These are phyloP conservation scores for Cladobotryum protrusum DNA, from an alignment of 2,329 filamentous ascomycete genomes.

Conservation along the genomic window DNA sequence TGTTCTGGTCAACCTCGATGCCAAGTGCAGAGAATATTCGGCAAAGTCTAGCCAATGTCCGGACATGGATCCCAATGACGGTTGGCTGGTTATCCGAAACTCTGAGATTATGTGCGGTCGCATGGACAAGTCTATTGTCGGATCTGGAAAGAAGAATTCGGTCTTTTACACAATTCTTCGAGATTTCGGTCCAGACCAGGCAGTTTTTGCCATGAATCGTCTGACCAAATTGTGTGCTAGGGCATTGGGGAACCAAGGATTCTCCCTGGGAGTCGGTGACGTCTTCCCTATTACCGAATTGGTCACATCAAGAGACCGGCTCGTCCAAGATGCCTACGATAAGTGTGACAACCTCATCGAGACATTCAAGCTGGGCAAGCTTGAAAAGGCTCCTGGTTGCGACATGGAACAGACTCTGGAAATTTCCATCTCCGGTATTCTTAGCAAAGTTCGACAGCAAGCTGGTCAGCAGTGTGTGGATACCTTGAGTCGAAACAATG, in stretches of 20 bases:
- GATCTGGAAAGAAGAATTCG: conserved; percentile 93
- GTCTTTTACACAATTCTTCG: conserved; percentile 95
- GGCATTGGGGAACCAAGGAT: conserved; percentile 82
- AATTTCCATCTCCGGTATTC: conserved; percentile 81
- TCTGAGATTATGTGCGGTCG: conserved; percentile 95
- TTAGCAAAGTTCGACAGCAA: conserved; percentile 85
- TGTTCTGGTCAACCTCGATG: conserved; percentile 86
- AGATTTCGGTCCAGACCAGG: conserved; percentile 86
- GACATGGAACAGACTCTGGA: conserved; percentile 90
- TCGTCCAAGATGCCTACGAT: conserved; percentile 72
- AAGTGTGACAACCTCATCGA: conserved; percentile 79
- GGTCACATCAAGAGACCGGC: conserved; percentile 63
- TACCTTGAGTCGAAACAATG: conserved; percentile 84
- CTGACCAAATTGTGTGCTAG: conserved; percentile 85
- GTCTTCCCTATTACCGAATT: conserved; percentile 76
- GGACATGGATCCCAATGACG: conserved; percentile 79
- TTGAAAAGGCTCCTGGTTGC: conserved; percentile 82
- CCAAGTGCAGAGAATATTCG: conserved; percentile 78
- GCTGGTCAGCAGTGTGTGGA: conserved; percentile 88
- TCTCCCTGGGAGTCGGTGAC: conserved; percentile 93
- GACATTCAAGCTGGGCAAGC: conserved; percentile 69
- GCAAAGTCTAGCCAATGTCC: conserved; percentile 50
- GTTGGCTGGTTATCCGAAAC: conserved; percentile 88
- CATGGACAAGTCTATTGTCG: conserved; percentile 98
- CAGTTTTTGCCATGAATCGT: conserved; percentile 88